Conservation (phyloP, 2,329 filamentous ascomycete species). For the Trichoderma guizhouense region DNA sequence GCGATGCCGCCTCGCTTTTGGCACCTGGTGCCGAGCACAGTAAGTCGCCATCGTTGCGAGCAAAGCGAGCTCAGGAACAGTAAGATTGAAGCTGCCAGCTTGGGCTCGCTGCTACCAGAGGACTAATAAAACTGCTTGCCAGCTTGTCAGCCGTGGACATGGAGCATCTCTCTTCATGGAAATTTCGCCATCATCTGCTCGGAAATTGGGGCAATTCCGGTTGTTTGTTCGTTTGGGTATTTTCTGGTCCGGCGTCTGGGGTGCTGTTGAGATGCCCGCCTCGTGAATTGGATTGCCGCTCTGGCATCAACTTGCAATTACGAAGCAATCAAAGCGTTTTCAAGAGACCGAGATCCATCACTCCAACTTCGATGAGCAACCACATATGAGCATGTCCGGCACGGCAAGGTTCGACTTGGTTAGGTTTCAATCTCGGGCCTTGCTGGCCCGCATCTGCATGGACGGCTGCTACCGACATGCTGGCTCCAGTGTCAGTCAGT, state of each 20-base stretch:
- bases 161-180: slow-evolving; percentile 4
- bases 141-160: background rate
- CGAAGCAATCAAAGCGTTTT: background rate
- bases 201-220: slow-evolving; percentile 1
- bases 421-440: background rate
- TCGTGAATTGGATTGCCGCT: background rate
- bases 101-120: background rate
- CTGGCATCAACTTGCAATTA: background rate
- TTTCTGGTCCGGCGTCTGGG: background rate
- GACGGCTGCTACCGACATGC: slow-evolving; percentile 6
- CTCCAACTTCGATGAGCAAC: background rate
- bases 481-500: background rate
- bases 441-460: slow-evolving; percentile 10
- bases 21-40: background rate
- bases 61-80: background rate
- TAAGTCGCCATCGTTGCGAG: background rate
- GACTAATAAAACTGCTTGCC: background rate
- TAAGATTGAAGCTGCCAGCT: background rate
- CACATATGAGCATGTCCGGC: background rate
- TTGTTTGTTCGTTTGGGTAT: background rate
- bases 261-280: background rate
- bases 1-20: background rate
- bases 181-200: background rate
- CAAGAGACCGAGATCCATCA: background rate
- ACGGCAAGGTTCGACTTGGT: background rate